Conservation (phyloP, 345 rosid genomes). For the Moricandia moricandioides region DNA sequence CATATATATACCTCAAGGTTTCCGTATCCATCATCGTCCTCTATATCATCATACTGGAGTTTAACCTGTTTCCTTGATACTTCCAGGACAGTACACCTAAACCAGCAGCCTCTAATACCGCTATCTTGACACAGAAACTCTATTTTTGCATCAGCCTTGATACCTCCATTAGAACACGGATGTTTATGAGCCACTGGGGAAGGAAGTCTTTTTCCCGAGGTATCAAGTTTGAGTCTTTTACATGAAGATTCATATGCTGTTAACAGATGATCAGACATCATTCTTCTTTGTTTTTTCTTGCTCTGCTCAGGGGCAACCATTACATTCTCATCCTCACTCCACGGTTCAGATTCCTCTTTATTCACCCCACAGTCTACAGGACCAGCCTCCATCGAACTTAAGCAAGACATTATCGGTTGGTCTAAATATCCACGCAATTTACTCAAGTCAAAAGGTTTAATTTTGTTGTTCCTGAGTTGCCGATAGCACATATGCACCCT, state of each 20-base stretch:
- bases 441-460: too few relatives aligned
- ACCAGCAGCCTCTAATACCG: slow-evolving; percentile 97
- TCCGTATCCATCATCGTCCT: slow-evolving; percentile 72
- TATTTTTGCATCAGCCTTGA: slow-evolving; percentile 65
- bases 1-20: slow-evolving; percentile 74
- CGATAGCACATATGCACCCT: slow-evolving; percentile 74
- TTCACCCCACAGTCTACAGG: slow-evolving; percentile 40
- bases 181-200: slow-evolving; percentile 49
- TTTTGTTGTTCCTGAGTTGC: slow-evolving; percentile 57
- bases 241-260: slow-evolving; percentile 14
- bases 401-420: slow-evolving; percentile 57
- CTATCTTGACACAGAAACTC: slow-evolving; percentile 93
- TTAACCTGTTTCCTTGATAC: slow-evolving; percentile 63
- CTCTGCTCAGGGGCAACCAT: slow-evolving; percentile 64
- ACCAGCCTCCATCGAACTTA: slow-evolving; percentile 54
- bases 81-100: slow-evolving; percentile 75
- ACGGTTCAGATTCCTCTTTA: slow-evolving; percentile 58
- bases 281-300: slow-evolving; percentile 43
- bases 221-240: slow-evolving; percentile 42
- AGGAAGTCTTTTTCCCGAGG: slow-evolving; percentile 43
- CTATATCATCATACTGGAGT: slow-evolving; percentile 79
- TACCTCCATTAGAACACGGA: slow-evolving; percentile 37
- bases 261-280: slow-evolving; percentile 39
- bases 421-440: too few relatives aligned
- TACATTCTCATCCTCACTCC: slow-evolving; percentile 48